These are phyloP conservation scores for Ploettnerulaceae sp. DNA, from an alignment of 2,329 filamentous ascomycete species.

Conservation along the genomic window DNA sequence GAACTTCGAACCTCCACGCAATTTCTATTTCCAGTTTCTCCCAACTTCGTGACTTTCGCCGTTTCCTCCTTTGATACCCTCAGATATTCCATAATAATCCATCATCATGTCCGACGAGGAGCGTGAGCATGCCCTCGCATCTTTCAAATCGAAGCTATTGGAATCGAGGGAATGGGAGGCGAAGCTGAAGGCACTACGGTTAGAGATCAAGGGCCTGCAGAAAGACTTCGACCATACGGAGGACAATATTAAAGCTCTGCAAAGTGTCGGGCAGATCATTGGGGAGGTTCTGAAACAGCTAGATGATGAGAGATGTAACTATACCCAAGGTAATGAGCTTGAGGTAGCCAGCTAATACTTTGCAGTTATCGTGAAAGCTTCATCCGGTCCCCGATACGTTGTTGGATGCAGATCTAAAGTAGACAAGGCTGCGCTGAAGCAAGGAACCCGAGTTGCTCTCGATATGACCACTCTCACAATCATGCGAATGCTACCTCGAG, in stretches of 20 bases:
- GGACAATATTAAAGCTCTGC: conserved; percentile 98
- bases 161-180: conserved; percentile 98
- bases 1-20: conserved; percentile 1
- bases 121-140: conserved; percentile 64
- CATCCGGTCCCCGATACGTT: conserved; percentile 93
- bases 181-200: conserved; percentile 87
- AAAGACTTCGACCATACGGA: conserved; percentile 96
- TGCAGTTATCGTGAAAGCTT: conserved; percentile 95
- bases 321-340: background rate
- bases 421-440: conserved; percentile 94
- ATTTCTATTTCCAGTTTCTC: background rate
- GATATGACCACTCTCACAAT: conserved; percentile 99
- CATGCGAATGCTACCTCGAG: conserved; percentile 98
- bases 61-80: background rate
- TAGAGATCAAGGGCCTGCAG: conserved; percentile 94
- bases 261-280: conserved; percentile 99
- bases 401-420: conserved; percentile 98
- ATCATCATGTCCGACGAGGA: conserved; percentile 43
- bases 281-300: conserved; percentile 98
- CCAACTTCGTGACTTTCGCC: background rate
- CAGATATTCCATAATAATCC: background rate
- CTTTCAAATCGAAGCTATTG: conserved; percentile 76
- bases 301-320: conserved; percentile 95
- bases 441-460: conserved; percentile 93
- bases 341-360: conserved; percentile 19